These are phyloP conservation scores for Ricinus communis DNA, from an alignment of 345 rosid genomes.

Conservation along the genomic window DNA sequence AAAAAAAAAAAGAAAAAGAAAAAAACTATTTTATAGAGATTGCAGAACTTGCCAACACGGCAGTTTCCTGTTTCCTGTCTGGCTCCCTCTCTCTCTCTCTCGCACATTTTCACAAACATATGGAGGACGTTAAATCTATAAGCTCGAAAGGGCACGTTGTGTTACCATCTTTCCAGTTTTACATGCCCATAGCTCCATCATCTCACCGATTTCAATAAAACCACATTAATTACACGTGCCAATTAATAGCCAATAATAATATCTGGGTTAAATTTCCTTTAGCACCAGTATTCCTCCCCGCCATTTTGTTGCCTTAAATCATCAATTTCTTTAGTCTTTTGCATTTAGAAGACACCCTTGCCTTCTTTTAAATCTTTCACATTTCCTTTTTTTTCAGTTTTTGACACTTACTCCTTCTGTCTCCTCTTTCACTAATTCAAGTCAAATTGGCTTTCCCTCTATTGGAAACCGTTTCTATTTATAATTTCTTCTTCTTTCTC, in stretches of 20 bases:
- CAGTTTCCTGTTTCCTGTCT: neutral
- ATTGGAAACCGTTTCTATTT: neutral
- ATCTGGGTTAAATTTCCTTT: neutral
- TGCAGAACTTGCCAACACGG: neutral
- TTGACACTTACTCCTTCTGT: neutral
- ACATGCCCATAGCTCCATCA: neutral
- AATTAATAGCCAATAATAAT: neutral
- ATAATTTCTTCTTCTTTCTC: neutral
- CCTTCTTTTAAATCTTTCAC: neutral
- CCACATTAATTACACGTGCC: constrained; percentile 4
- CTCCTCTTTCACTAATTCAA: neutral
- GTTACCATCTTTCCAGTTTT: neutral
- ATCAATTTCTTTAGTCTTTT: neutral
- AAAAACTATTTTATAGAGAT: neutral
- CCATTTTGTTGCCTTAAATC: constrained; percentile 6
- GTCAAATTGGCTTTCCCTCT: neutral
- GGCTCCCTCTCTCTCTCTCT: neutral
- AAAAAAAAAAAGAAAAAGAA: neutral
- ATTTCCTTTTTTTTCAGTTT: neutral
- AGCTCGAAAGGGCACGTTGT: neutral
- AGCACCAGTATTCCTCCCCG: neutral
- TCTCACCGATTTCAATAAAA: constrained; percentile 4
- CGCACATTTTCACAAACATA: neutral
- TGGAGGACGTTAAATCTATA: neutral
- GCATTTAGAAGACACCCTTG: neutral